Evolutionary conservation across 1,139 yeast species (phyloP).

Genomic region (Groenewaldozyma sp.): DNA sequence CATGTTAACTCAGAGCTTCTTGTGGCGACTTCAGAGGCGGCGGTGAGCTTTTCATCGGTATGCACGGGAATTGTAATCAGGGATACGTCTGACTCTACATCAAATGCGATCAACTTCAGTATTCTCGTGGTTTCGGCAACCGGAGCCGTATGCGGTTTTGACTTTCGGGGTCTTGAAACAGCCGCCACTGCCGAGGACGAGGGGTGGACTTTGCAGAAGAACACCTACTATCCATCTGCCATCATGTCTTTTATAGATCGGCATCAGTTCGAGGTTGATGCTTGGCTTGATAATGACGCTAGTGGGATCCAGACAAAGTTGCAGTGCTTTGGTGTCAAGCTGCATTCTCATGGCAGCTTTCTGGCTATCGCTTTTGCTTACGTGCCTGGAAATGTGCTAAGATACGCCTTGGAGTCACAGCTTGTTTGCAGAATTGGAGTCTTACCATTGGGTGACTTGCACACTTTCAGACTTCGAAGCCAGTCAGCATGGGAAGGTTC

Average conservation of each 20-base stretch:
- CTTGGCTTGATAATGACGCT: too few relatives aligned
- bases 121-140: too few relatives aligned
- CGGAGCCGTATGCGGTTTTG: too few relatives aligned
- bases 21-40: not conserved
- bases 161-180: too few relatives aligned
- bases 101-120: too few relatives aligned
- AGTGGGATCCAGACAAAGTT: too few relatives aligned
- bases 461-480: slow-evolving; percentile 1
- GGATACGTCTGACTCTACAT: slow-evolving; percentile 4
- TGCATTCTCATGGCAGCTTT: slow-evolving; percentile 17
- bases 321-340: slow-evolving; percentile 12
- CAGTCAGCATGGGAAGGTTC: slow-evolving; percentile 13
- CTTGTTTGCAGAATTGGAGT: slow-evolving; percentile 15
- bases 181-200: too few relatives aligned
- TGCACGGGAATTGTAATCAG: slow-evolving; percentile 9
- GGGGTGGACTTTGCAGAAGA: too few relatives aligned
- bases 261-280: too few relatives aligned
- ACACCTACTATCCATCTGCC: too few relatives aligned
- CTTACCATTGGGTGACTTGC: slow-evolving; percentile 11
- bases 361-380: slow-evolving; percentile 15
- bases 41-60: slow-evolving; percentile 5
- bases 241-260: too few relatives aligned
- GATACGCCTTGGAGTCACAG: slow-evolving; percentile 19
- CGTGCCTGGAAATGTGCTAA: slow-evolving; percentile 14
- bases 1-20: not conserved